Evolutionary conservation across 108 stramenopile species (phyloP).

Genomic region (Seminavis robusta): DNA sequence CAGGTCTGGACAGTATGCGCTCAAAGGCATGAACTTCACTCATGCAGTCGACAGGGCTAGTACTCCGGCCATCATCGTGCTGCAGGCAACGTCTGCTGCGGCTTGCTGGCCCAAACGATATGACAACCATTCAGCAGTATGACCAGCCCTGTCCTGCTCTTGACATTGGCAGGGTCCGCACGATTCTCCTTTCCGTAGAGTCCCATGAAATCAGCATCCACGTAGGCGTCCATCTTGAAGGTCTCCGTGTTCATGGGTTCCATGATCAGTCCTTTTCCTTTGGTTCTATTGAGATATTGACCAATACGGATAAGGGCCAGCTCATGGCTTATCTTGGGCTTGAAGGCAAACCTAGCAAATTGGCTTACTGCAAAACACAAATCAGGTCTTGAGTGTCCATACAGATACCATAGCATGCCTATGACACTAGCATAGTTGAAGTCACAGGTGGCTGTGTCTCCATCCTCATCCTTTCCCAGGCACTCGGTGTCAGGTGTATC

Average conservation of each 20-base stretch:
- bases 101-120: too few species aligned
- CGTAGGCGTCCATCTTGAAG: constrained; percentile 8
- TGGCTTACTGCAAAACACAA: constrained; percentile 13
- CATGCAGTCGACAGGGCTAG: too few species aligned
- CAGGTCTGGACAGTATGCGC: too few species aligned
- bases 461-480: constrained; percentile 11
- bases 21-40: too few species aligned
- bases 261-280: constrained; percentile 25
- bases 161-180: too few species aligned
- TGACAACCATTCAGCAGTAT: too few species aligned
- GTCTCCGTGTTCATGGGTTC: neutral
- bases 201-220: too few species aligned
- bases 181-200: too few species aligned
- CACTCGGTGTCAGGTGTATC: neutral
- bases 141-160: too few species aligned
- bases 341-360: constrained; percentile 19
- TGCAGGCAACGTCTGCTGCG: too few species aligned
- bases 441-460: neutral
- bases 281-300: constrained; percentile 33
- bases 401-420: constrained; percentile 42
- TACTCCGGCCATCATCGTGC: too few species aligned
- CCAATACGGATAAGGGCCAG: constrained; percentile 31
- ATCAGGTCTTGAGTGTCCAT: too few species aligned
- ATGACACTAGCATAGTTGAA: constrained; percentile 36
- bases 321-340: constrained; percentile 21